Conservation (phyloP, 2,329 filamentous ascomycete genomes). For the Trichoderma lentiforme region DNA sequence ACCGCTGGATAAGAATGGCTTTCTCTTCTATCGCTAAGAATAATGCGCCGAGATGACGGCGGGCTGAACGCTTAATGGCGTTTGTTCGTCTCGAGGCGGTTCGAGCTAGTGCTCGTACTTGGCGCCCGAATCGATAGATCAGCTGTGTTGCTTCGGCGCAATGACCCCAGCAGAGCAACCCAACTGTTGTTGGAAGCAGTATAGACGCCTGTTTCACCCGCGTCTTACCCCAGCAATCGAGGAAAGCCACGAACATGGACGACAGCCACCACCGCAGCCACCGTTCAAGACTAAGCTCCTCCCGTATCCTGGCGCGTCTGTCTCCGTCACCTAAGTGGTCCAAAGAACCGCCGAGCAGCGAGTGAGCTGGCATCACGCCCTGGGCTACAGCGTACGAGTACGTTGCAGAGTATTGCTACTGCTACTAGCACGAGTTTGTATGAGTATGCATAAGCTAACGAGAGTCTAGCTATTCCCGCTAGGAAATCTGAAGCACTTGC, state of each 20-base stretch:
- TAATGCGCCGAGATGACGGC: slow-evolving; percentile 2
- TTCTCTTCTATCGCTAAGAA: background rate
- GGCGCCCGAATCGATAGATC: background rate
- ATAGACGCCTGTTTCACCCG: background rate
- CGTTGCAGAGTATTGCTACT: background rate
- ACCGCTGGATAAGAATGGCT: background rate
- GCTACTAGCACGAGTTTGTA: background rate
- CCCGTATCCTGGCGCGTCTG: background rate
- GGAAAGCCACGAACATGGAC: background rate
- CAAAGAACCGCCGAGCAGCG: background rate
- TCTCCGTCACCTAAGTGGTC: background rate
- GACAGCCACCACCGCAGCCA: background rate
- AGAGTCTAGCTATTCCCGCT: background rate
- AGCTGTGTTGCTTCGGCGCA: background rate
- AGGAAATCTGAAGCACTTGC: slow-evolving; percentile 1
- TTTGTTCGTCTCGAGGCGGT: background rate
- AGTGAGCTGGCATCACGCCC: background rate
- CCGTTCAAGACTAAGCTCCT: slow-evolving; percentile 10
- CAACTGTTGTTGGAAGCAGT: background rate
- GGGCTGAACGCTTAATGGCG: slow-evolving; percentile 1
- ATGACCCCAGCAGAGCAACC: background rate
- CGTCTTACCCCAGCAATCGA: background rate
- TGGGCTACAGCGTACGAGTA: background rate
- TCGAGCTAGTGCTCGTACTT: background rate
- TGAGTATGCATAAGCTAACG: background rate